Percentiles rank a stretch among this genome's conserved stretches.
Evolutionary conservation across 2,329 filamentous ascomycete genomes (phyloP).

Genomic region (Cyphellophora attinorum): DNA sequence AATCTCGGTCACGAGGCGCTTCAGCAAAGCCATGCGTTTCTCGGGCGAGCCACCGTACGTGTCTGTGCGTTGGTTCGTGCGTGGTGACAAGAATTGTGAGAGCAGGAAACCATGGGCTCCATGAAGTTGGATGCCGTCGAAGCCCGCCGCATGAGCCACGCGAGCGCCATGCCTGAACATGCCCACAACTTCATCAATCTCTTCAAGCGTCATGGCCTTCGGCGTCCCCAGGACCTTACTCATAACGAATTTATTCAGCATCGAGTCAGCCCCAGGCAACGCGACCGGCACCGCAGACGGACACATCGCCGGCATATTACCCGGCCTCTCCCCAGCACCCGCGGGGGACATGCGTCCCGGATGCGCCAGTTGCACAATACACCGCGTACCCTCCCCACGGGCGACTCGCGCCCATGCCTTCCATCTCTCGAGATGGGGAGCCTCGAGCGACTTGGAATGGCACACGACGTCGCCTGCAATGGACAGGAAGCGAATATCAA

Average conservation of each 20-base stretch:
- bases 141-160: slow-evolving; percentile 43
- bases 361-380: slow-evolving; percentile 36
- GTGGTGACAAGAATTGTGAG: slow-evolving; percentile 26
- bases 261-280: slow-evolving; percentile 24
- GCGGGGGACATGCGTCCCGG: slow-evolving; percentile 35
- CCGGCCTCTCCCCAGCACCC: slow-evolving; percentile 26
- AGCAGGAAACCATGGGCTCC: slow-evolving; percentile 43
- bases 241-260: slow-evolving; percentile 24
- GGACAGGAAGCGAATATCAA: slow-evolving; percentile 33
- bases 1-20: slow-evolving; percentile 29
- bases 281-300: slow-evolving; percentile 33
- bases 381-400: slow-evolving; percentile 31
- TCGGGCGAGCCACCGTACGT: slow-evolving; percentile 37
- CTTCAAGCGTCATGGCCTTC: slow-evolving; percentile 43
- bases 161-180: slow-evolving; percentile 43
- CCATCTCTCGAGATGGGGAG: slow-evolving; percentile 21
- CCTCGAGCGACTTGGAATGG: slow-evolving; percentile 17
- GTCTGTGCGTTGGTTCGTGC: slow-evolving; percentile 39
- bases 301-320: slow-evolving; percentile 24
- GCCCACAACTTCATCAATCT: slow-evolving; percentile 44
- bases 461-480: slow-evolving; percentile 23
- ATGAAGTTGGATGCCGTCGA: slow-evolving; percentile 46
- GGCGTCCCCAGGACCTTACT: slow-evolving; percentile 38
- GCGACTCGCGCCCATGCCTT: slow-evolving; percentile 24
- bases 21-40: slow-evolving; percentile 35